Conservation (phyloP, 2,329 filamentous ascomycete genomes). For the Didymella lethalis region DNA sequence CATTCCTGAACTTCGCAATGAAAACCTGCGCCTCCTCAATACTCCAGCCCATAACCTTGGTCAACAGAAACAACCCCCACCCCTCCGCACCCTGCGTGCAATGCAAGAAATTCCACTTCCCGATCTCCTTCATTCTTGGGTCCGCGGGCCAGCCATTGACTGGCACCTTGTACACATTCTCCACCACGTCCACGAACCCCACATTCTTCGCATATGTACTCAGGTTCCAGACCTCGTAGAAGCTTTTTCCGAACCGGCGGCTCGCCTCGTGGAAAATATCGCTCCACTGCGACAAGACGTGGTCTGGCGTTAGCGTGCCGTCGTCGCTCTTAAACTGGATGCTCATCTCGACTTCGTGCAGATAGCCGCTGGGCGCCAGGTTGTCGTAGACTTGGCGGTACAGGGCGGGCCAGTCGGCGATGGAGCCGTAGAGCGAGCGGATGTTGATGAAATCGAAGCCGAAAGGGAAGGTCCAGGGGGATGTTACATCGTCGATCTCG, state of each 20-base stretch:
- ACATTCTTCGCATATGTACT: conserved; percentile 36
- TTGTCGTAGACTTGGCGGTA: conserved; percentile 38
- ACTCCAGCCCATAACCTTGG: conserved; percentile 44
- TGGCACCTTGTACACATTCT: conserved; percentile 42
- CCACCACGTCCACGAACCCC: conserved; percentile 40
- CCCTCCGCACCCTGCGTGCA: conserved; percentile 41
- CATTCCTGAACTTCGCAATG: conserved; percentile 43
- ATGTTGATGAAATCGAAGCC: conserved; percentile 55
- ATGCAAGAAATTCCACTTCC: conserved; percentile 43
- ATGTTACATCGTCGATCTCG: conserved; percentile 55
- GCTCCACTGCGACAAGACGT: conserved; percentile 38
- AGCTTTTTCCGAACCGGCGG: conserved; percentile 34
- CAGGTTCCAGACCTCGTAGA: conserved; percentile 39
- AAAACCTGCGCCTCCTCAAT: conserved; percentile 57
- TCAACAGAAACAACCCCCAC: conserved; percentile 40
- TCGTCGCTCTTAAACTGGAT: conserved; percentile 53
- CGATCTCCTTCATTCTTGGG: conserved; percentile 44
- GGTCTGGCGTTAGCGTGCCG: conserved; percentile 43
- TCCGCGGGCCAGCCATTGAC: conserved; percentile 42
- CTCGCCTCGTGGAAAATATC: conserved; percentile 38
- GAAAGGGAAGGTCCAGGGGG: conserved; percentile 48
- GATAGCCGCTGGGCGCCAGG: conserved; percentile 49
- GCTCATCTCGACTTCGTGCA: conserved; percentile 53
- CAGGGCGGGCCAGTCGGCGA: conserved; percentile 55
- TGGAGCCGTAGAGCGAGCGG: conserved; percentile 53